Evolutionary conservation across 345 rosid species (phyloP).

Genomic region (Acer saccharum): DNA sequence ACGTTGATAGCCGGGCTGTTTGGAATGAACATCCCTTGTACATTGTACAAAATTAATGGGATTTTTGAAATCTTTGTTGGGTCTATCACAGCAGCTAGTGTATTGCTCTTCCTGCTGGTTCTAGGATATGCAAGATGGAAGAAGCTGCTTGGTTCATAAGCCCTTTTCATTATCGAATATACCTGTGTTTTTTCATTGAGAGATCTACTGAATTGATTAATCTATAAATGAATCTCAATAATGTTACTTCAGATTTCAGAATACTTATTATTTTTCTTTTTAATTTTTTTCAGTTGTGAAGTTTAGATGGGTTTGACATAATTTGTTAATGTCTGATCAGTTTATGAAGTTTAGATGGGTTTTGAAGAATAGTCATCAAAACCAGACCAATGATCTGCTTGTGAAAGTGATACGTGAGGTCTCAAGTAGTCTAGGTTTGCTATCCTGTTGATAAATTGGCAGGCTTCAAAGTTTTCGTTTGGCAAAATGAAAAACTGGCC

Average conservation of each 20-base stretch:
- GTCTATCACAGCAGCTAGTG: conserved; percentile 40
- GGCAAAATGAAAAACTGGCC: too few relatives aligned
- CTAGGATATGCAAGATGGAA: conserved; percentile 95
- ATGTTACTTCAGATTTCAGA: neutral
- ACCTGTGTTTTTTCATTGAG: neutral
- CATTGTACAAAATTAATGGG: conserved; percentile 34
- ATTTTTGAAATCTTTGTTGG: conserved; percentile 65
- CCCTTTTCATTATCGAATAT: neutral
- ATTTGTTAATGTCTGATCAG: too few relatives aligned
- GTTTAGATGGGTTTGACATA: too few relatives aligned
- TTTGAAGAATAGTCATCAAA: too few relatives aligned
- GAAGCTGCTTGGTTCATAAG: conserved; percentile 77
- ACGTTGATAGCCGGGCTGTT: conserved; percentile 64
- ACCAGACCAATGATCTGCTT: too few relatives aligned
- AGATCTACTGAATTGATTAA: neutral
- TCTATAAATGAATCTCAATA: neutral
- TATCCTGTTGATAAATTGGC: too few relatives aligned
- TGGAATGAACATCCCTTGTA: conserved; percentile 83
- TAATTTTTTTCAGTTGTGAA: too few relatives aligned
- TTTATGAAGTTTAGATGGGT: too few relatives aligned
- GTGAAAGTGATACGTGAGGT: too few relatives aligned
- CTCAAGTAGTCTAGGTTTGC: too few relatives aligned
- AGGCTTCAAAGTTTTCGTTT: too few relatives aligned
- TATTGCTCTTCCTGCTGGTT: conserved; percentile 66
- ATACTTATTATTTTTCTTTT: too few relatives aligned